A percentile compares a stretch with the other conserved stretches of the same genome.
Evolutionary conservation across 2,329 filamentous ascomycete species (phyloP).

Genomic region (Neonectria coccinea): DNA sequence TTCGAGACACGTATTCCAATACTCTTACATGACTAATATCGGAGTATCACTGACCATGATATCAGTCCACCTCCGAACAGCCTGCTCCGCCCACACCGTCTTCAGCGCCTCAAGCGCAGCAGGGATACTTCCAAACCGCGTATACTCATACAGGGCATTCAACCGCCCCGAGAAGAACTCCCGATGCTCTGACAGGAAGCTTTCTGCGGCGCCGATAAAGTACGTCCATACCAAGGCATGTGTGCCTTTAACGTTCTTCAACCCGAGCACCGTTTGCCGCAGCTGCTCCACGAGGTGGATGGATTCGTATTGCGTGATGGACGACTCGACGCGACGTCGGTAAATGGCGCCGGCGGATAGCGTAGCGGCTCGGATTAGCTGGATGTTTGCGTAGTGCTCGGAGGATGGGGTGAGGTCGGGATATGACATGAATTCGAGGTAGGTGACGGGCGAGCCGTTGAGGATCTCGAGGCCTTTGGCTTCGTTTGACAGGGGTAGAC

Average conservation of each 20-base stretch:
- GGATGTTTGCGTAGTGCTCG: conserved; percentile 35
- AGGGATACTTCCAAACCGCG: conserved; percentile 53
- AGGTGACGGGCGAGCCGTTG: conserved; percentile 34
- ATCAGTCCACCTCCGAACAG: conserved; percentile 45
- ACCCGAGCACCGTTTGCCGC: conserved; percentile 43
- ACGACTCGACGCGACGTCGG: conserved; percentile 40
- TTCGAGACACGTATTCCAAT: background rate
- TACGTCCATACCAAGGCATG: conserved; percentile 57
- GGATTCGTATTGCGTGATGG: conserved; percentile 36
- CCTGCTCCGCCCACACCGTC: conserved; percentile 50
- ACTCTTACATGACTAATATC: conserved; percentile 46
- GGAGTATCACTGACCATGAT: conserved; percentile 44
- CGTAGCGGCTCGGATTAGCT: conserved; percentile 42
- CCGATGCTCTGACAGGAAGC: conserved; percentile 49
- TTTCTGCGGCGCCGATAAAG: conserved; percentile 56
- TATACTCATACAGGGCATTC: conserved; percentile 46
- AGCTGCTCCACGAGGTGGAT: conserved; percentile 48
- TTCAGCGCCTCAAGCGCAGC: conserved; percentile 50
- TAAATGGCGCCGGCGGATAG: conserved; percentile 46
- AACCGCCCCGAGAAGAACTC: conserved; percentile 51
- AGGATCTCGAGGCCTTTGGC: conserved; percentile 44
- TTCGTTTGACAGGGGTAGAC: conserved; percentile 45
- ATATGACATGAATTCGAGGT: conserved; percentile 46
- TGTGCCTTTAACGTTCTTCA: conserved; percentile 48
- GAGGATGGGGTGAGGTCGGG: conserved; percentile 36